Base-by-base conservation (phyloP, 805 yeast genomes). In the Saccharomyces paradoxus region DNA sequence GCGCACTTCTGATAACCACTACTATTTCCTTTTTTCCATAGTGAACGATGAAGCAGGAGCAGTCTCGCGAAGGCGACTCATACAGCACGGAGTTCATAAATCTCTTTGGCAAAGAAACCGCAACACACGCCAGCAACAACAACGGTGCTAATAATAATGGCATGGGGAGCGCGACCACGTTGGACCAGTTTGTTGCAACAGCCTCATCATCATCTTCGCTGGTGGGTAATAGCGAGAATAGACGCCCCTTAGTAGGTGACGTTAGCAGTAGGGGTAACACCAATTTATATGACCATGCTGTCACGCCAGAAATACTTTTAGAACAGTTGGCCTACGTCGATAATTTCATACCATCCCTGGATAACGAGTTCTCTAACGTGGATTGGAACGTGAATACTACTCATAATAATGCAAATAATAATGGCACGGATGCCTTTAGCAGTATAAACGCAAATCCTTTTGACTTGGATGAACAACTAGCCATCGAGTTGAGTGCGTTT, bases 301-400 rank as follows among this genome's bases (percentile, higher is more conserved):
- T 66, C 48, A 73, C 75, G 2, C 76, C 79, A 1, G 73, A 71
- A 44, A 76, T 76, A 3, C 61, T 87, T 27, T 66, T 87, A 53
- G 95, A 87, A 65, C 95, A 87, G 72, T 73, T 87, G 55, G 91
- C 87, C 2, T 87, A 86, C 61, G 87, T 87, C 37, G 95, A 87
- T 65, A 85, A 84, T 57, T 85, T 86, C 63, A 80, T 87, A 75
- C 82, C 82, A 5, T 80, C 78, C 62, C 59, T 70, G 64, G 73
- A 72, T 57, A 70, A 73, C 71, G 54, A 78, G 74, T 51, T 74
- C 71, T 68, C 60, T 63, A 62, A 76, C 51, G 31, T 64, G 13
- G 66, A 65, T 49, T 60, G 66, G 21, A 48, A 53, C 30, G 54
- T 50, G 17, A 49, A 55, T 17, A 24, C 41, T 47, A 29, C 32